Evolutionary conservation across 306 rosid species (phyloP).

Genomic region (Gastrolobium villosum): DNA sequence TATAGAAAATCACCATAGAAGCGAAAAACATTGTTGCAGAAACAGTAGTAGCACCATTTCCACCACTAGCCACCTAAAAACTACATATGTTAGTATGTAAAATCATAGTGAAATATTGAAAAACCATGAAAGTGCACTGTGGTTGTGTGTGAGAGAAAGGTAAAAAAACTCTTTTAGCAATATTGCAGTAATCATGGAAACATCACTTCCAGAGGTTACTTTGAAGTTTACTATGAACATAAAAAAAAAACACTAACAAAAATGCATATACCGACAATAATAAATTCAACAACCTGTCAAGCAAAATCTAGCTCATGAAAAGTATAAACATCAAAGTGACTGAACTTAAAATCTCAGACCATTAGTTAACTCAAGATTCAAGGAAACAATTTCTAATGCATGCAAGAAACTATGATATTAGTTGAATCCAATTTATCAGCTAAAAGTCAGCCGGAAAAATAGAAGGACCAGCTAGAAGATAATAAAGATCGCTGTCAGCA

Average conservation of each 20-base stretch:
- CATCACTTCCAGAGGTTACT: conserved; percentile 10
- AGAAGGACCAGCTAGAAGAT: conserved; percentile 18
- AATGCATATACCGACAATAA: not conserved
- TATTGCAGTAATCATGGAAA: conserved; percentile 27
- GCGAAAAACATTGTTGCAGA: conserved; percentile 94
- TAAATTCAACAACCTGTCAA: conserved; percentile 33
- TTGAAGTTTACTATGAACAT: conserved; percentile 1
- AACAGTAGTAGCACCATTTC: conserved; percentile 95
- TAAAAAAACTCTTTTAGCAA: not conserved
- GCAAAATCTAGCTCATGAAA: conserved; percentile 33
- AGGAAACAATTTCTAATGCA: conserved; percentile 10
- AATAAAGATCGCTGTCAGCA: conserved; percentile 18
- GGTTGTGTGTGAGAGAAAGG: not conserved
- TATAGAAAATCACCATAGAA: conserved; percentile 63
- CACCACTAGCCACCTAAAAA: conserved; percentile 78
- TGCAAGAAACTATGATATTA: not conserved
- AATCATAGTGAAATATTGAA: conserved; percentile 31
- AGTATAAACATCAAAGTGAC: not conserved
- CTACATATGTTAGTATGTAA: conserved; percentile 33
- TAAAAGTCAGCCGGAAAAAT: not conserved
- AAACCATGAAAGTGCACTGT: conserved; percentile 8
- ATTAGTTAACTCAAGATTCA: conserved; percentile 23
- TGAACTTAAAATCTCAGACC: conserved; percentile 2
- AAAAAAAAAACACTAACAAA: not conserved
- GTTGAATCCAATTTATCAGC: conserved; percentile 19